Evolutionary conservation across 108 stramenopile genomes (phyloP).

Genomic region (Aurantiochytrium sp.): DNA sequence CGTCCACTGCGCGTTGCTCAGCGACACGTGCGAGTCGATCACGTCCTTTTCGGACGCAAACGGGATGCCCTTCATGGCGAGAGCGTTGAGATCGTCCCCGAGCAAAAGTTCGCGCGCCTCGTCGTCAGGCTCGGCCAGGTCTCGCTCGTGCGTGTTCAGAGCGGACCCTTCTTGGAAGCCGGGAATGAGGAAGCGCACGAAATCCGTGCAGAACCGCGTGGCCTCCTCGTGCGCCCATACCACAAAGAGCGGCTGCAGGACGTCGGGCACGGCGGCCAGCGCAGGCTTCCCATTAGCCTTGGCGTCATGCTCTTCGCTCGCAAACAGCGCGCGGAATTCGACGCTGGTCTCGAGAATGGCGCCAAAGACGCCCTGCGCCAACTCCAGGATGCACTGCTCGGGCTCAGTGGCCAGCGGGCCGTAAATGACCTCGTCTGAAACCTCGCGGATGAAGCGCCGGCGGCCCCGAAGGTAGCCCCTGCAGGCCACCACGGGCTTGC

Average conservation of each 20-base stretch:
- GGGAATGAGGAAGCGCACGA: slow-evolving; percentile 6
- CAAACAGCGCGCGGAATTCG: neutral
- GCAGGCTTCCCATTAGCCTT: too few species aligned
- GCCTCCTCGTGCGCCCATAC: neutral
- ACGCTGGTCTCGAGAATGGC: neutral
- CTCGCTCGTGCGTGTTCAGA: neutral
- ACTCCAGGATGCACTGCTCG: neutral
- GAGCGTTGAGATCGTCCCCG: neutral
- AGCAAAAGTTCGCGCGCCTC: neutral
- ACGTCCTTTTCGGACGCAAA: neutral
- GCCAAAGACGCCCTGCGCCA: slow-evolving; percentile 9
- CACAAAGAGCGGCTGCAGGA: neutral
- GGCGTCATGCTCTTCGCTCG: too few species aligned
- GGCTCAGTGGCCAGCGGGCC: slow-evolving; percentile 15
- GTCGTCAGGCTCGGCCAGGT: neutral
- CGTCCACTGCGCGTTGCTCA: neutral
- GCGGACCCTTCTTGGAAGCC: neutral
- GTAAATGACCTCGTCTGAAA: slow-evolving; percentile 10
- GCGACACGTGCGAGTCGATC: neutral
- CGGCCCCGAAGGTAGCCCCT: neutral
- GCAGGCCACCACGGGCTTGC: neutral
- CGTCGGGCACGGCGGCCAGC: neutral
- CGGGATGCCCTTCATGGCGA: slow-evolving; percentile 11
- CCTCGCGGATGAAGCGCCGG: neutral
- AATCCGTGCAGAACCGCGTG: neutral